Conservation (phyloP, 108 stramenopile species). For the Discostella stelligeroides region DNA sequence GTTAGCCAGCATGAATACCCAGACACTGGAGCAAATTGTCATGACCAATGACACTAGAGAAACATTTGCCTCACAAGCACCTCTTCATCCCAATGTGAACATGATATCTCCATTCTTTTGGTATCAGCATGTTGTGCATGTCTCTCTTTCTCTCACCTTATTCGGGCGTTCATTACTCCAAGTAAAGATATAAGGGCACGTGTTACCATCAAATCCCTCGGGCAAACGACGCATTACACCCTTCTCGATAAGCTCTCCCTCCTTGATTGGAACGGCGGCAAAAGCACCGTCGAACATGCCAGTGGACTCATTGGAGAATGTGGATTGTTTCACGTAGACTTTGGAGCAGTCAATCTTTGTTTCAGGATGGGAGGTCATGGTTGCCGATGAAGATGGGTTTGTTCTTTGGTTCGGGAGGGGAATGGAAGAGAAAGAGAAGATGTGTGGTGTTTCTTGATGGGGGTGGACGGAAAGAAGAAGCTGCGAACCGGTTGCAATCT, state of each 20-base stretch:
- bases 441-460: too few species aligned
- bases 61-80: too few species aligned
- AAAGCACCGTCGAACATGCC: slow-evolving; percentile 77
- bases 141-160: slow-evolving; percentile 34
- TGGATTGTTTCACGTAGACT: slow-evolving; percentile 71
- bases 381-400: neutral
- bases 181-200: slow-evolving; percentile 76
- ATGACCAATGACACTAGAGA: too few species aligned
- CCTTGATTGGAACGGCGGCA: slow-evolving; percentile 61
- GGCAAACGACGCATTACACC: slow-evolving; percentile 77
- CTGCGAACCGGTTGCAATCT: too few species aligned
- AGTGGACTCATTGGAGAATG: slow-evolving; percentile 63
- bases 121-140: too few species aligned
- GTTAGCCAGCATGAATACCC: too few species aligned
- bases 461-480: too few species aligned
- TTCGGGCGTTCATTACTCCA: slow-evolving; percentile 72
- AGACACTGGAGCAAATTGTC: too few species aligned
- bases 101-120: too few species aligned
- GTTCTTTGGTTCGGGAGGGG: too few species aligned
- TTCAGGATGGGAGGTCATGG: slow-evolving; percentile 65
- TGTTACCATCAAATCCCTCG: slow-evolving; percentile 76
- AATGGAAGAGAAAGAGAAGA: too few species aligned
- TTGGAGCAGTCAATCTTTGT: slow-evolving; percentile 79
- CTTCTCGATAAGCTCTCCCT: slow-evolving; percentile 76
- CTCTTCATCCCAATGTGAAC: too few species aligned